A percentile compares a stretch with the other conserved stretches of the same genome.
Evolutionary conservation across 495 filamentous ascomycete species (phyloP).

Genomic region (Podospora comata): DNA sequence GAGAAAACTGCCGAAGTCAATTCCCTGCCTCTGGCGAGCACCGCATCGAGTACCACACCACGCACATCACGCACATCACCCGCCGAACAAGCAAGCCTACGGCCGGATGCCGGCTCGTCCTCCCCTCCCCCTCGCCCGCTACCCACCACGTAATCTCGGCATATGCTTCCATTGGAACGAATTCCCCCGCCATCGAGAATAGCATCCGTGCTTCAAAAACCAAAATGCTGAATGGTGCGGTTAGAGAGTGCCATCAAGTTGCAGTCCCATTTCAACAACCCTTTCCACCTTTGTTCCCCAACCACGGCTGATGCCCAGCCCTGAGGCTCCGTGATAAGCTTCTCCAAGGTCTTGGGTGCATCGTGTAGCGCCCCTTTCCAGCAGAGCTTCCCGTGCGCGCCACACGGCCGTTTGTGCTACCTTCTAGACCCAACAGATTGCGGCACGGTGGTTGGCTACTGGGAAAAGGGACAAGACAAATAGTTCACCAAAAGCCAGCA

Average conservation of each 20-base stretch:
- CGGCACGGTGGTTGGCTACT: not conserved
- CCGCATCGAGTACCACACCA: not conserved
- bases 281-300: not conserved
- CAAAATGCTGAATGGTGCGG: not conserved
- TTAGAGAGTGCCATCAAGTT: not conserved
- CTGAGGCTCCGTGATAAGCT: constrained; percentile 11
- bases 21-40: not conserved
- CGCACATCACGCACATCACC: not conserved
- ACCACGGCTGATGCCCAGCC: constrained; percentile 1
- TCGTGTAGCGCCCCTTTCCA: not conserved
- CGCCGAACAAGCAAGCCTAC: not conserved
- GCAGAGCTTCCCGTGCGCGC: not conserved
- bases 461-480: not conserved
- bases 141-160: not conserved
- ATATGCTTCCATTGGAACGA: not conserved
- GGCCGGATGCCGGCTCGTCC: constrained; percentile 1
- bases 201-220: not conserved
- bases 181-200: not conserved
- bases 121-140: not conserved
- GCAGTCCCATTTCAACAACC: too few relatives aligned
- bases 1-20: constrained; percentile 1
- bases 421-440: not conserved
- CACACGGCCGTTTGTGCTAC: not conserved
- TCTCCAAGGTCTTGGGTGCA: constrained; percentile 10
- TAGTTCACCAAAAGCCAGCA: not conserved